These are phyloP conservation scores for Leavenworthia alabamica DNA, from an alignment of 345 rosid genomes.

Conservation along the genomic window DNA sequence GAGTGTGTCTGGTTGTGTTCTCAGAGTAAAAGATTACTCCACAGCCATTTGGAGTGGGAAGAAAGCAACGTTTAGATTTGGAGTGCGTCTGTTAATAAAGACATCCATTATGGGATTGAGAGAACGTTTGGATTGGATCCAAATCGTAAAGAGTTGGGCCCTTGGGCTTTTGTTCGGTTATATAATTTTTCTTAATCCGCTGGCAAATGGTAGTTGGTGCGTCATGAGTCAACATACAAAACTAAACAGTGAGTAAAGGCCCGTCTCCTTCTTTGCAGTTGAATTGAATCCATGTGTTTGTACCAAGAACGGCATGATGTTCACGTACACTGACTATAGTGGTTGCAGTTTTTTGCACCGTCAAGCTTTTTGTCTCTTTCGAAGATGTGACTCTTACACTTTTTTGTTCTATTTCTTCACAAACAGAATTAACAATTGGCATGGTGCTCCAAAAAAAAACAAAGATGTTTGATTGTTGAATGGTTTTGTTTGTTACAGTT, in stretches of 20 bases:
- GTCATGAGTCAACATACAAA: not conserved
- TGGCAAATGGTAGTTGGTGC: too few relatives aligned
- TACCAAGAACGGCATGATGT: conserved; percentile 1
- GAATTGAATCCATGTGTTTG: conserved; percentile 5
- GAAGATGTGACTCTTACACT: not conserved
- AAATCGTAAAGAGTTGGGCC: conserved; percentile 14
- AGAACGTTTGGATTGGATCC: not conserved
- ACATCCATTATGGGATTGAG: not conserved
- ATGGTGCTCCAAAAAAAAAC: not conserved
- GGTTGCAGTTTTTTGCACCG: not conserved
- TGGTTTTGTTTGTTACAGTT: not conserved
- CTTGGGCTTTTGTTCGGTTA: not conserved
- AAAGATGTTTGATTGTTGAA: not conserved
- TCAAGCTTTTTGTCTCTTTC: not conserved
- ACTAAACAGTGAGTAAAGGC: not conserved
- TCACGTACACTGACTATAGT: not conserved
- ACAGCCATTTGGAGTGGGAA: conserved; percentile 26
- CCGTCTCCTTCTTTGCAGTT: not conserved
- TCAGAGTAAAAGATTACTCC: not conserved
- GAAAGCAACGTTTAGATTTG: conserved; percentile 30
- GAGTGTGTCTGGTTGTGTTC: not conserved
- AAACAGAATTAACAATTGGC: not conserved
- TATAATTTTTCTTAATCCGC: too few relatives aligned
- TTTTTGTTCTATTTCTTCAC: not conserved
- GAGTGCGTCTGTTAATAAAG: conserved; percentile 31